phyloP scores from a whole-genome alignment of 495 filamentous ascomycete genomes.

The Podospora australis region DNA sequence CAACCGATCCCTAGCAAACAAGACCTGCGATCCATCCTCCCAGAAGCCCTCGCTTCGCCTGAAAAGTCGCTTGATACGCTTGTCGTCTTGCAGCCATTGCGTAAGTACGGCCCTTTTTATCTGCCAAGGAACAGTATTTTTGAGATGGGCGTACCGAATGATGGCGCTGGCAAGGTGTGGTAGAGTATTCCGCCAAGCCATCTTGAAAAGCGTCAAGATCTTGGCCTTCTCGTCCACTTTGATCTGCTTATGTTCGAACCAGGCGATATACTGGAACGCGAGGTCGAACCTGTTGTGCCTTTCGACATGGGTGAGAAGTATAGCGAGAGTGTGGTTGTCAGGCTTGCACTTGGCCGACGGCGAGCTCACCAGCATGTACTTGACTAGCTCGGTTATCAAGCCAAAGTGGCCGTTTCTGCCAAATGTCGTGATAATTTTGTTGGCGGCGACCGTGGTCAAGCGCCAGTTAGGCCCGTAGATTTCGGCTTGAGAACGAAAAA shows the following conservation, averaged over 20 bases:
- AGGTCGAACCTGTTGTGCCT: constrained; percentile 7
- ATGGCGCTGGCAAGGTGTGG: constrained; percentile 32
- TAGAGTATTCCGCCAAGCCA: constrained; percentile 21
- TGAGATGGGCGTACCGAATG: constrained; percentile 31
- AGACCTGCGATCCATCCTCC: no score
- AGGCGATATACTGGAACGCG: constrained; percentile 14
- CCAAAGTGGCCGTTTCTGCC: constrained; percentile 21
- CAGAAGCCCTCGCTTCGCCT: neutral
- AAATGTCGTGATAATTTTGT: constrained; percentile 28
- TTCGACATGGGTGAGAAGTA: constrained; percentile 29
- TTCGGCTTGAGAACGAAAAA: constrained; percentile 25
- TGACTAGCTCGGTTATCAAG: constrained; percentile 20
- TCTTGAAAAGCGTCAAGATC: constrained; percentile 27
- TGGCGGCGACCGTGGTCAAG: constrained; percentile 22
- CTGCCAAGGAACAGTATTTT: constrained; percentile 5
- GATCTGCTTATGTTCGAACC: constrained; percentile 15
- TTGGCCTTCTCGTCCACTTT: constrained; percentile 11
- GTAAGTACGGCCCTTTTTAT: constrained; percentile 13
- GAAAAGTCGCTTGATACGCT: neutral
- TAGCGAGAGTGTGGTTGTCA: constrained; percentile 27
- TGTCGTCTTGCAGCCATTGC: neutral
- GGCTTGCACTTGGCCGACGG: constrained; percentile 6
- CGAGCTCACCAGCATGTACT: constrained; percentile 14
- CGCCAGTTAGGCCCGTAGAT: constrained; percentile 34
- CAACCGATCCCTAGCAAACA: no score